Evolutionary conservation across 257 asterid species (phyloP), one percentile per base, ranked within the genome.

Genomic region (Linaria vulgaris): DNA sequence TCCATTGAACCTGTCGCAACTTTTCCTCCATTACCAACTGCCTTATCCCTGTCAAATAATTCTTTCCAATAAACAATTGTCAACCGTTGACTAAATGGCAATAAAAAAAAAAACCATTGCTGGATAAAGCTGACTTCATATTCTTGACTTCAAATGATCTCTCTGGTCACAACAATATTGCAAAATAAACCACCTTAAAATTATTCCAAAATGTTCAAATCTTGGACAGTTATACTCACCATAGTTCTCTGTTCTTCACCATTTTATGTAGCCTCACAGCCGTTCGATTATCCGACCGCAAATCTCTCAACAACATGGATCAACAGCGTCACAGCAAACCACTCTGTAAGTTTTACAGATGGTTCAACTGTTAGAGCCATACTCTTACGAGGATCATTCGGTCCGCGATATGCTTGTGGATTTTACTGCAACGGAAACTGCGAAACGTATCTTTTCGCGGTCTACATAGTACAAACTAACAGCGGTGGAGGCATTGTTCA

Each of bases 321-420:
- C 61, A 82, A 82, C 44, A 64, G 63, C 5, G 44, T 64, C 59
- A 19, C 83, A 2, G 82, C 82, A 50, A 13, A 23, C 12, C 78
- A 79, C 49, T 71, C 85, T 2, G 63, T 73, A 3, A 19, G 7
- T 16, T 74, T 76, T 59, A 10, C 34, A 0, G 83, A 79, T 62
- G 60, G 54, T 17, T 72, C 88, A 25, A 53, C 22, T 27, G 72
- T 80, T 15, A 70, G 79, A 58, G 63, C 77, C 56, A 71, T 80
- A 6, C 80, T 83, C 4, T 72, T 80, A 0, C 52, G 79, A 71
- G 85, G 82, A 62, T 61, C 71, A 27, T 69, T 50, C 51, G 80
- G 80, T n/a, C 80, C 83, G 15, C 68, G 39, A 59, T 80, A 56
- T 43, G 83, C 82, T 25, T 78, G 82, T 52, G 84, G 86, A 3